These are phyloP conservation scores for Macrophomina tecta DNA, from an alignment of 2,329 filamentous ascomycete species.

Conservation along the genomic window DNA sequence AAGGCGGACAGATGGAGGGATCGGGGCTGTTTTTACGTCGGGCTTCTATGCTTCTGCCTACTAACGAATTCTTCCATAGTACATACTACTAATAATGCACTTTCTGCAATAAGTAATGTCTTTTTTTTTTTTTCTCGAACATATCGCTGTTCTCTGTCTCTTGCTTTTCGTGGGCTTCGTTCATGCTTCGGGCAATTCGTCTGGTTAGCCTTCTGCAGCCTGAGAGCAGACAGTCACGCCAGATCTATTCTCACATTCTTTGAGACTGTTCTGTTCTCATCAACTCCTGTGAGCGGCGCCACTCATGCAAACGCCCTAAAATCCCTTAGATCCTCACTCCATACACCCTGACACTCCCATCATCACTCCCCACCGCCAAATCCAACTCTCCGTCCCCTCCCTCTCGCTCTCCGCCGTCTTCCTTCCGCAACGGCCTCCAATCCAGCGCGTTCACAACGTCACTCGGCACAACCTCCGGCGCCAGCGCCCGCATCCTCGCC, in stretches of 20 bases:
- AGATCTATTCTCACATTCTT: no score
- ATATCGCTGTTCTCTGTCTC: neutral
- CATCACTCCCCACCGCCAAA: slow-evolving; percentile 50
- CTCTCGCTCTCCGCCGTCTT: neutral
- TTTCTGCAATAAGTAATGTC: neutral
- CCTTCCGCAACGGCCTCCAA: slow-evolving; percentile 38
- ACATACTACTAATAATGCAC: slow-evolving; percentile 24
- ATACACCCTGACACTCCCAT: slow-evolving; percentile 47
- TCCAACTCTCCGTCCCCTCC: slow-evolving; percentile 31
- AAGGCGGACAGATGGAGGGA: neutral
- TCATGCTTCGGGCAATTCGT: neutral
- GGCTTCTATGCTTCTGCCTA: slow-evolving; percentile 3
- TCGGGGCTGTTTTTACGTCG: neutral
- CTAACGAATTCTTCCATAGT: slow-evolving; percentile 13
- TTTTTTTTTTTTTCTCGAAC: neutral
- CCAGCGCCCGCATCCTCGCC: slow-evolving; percentile 30
- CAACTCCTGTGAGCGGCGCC: no score
- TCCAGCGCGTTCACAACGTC: slow-evolving; percentile 42
- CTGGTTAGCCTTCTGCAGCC: neutral
- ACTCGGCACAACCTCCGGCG: slow-evolving; percentile 33
- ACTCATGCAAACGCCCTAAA: no score
- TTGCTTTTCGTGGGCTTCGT: neutral
- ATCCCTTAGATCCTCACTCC: slow-evolving; percentile 5
- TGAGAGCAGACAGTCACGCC: no score
- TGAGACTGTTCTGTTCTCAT: no score